Conservation (phyloP, 208 protist genomes). For the Strigomonas galati region DNA sequence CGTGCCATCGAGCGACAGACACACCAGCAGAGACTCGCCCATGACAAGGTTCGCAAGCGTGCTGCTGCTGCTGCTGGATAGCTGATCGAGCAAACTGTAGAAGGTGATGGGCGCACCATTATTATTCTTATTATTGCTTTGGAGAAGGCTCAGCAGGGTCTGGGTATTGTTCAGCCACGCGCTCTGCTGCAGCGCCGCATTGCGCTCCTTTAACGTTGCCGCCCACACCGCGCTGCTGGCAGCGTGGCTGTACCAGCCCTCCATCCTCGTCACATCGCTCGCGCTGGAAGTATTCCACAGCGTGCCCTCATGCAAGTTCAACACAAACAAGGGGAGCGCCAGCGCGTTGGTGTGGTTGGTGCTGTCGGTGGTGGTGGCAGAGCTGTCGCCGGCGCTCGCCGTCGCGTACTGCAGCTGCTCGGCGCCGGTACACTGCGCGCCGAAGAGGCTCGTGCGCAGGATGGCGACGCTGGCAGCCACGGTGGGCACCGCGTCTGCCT, state of each 20-base stretch:
- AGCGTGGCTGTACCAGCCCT: background rate
- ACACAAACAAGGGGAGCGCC: conserved; percentile 47
- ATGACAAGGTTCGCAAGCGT: background rate
- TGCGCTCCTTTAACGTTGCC: background rate
- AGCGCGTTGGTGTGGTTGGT: conserved; percentile 15
- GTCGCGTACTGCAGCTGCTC: conserved; percentile 8
- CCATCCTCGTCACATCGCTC: background rate
- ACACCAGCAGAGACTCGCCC: conserved; percentile 48
- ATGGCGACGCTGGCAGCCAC: conserved; percentile 48
- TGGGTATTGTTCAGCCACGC: conserved; percentile 11
- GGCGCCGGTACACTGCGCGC: conserved; percentile 37
- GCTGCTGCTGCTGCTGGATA: background rate
- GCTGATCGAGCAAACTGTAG: background rate
- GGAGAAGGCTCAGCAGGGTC: background rate
- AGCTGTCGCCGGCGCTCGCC: background rate
- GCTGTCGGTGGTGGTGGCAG: background rate
- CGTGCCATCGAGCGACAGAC: conserved; percentile 51
- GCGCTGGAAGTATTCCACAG: conserved; percentile 17
- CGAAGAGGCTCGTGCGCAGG: conserved; percentile 41
- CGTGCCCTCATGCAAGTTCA: conserved; percentile 32
- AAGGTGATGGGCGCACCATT: background rate
- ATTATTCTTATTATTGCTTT: background rate
- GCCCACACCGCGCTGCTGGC: background rate
- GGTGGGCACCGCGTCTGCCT: conserved; percentile 20
- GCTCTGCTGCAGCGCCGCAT: conserved; percentile 19